A percentile compares a stretch with the other conserved stretches of the same genome.
phyloP scores from a whole-genome alignment of 164 flowering plant genomes.

The Vitis labrusca region DNA sequence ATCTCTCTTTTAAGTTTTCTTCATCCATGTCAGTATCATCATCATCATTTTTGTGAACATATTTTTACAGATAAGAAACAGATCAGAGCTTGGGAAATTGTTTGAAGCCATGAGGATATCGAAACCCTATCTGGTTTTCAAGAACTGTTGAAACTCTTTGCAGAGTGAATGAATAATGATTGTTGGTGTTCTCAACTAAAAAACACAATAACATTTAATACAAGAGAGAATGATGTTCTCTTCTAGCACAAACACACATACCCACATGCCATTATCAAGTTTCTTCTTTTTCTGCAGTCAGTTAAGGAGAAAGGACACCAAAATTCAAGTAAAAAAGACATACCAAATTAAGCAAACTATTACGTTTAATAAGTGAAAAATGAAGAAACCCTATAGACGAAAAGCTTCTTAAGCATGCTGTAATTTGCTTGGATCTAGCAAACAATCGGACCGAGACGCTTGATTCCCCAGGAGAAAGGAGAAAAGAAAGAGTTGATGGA shows the following conservation, averaged over 20 bases:
- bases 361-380: neutral
- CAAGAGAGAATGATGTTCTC: neutral
- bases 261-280: conserved; percentile 1
- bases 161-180: too few relatives aligned
- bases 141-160: too few relatives aligned
- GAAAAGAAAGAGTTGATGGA: neutral
- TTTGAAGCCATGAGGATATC: too few relatives aligned
- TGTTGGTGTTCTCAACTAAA: neutral
- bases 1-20: too few relatives aligned
- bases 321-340: neutral
- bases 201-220: neutral
- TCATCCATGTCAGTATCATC: too few relatives aligned
- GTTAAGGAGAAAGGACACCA: neutral
- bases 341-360: neutral
- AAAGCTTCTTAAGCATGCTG: conserved; percentile 3
- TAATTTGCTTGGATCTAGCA: conserved; percentile 28
- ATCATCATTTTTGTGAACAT: too few relatives aligned
- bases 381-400: neutral
- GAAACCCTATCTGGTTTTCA: too few relatives aligned
- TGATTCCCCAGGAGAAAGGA: conserved; percentile 25
- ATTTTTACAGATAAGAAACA: too few relatives aligned
- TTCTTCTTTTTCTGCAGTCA: neutral
- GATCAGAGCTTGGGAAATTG: too few relatives aligned
- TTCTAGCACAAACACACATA: neutral
- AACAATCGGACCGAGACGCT: conserved; percentile 39